phyloP scores from a whole-genome alignment of 2,329 filamentous ascomycete species.

The Xylariaceae sp. region DNA sequence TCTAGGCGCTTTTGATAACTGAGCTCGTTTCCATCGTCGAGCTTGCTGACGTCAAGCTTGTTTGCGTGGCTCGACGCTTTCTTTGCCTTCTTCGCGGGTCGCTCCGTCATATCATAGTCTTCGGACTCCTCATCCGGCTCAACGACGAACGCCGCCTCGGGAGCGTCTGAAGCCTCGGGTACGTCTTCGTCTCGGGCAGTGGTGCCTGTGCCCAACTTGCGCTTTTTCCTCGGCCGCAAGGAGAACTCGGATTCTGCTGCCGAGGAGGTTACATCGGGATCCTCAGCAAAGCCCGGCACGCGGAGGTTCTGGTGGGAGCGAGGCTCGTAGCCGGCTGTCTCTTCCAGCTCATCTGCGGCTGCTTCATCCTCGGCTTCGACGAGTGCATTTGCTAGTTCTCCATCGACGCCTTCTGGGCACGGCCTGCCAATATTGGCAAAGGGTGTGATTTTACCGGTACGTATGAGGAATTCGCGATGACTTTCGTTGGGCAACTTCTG shows the following conservation, averaged over 20 bases:
- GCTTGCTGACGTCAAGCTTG: constrained; percentile 42
- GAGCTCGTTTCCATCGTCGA: constrained; percentile 85
- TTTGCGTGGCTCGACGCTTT: constrained; percentile 29
- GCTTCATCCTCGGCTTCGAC: constrained; percentile 76
- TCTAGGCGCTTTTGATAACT: constrained; percentile 70
- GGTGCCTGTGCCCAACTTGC: constrained; percentile 29
- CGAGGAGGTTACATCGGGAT: constrained; percentile 26
- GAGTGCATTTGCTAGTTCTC: constrained; percentile 68
- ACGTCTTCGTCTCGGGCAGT: constrained; percentile 40
- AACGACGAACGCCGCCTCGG: constrained; percentile 22
- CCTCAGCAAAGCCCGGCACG: constrained; percentile 62
- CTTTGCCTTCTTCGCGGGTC: constrained; percentile 32
- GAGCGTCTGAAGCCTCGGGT: constrained; percentile 23
- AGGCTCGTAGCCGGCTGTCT: constrained; percentile 36
- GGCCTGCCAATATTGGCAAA: constrained; percentile 72
- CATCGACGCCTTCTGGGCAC: constrained; percentile 53
- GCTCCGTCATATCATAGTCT: constrained; percentile 32
- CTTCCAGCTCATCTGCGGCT: constrained; percentile 39
- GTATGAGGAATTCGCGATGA: constrained; percentile 81
- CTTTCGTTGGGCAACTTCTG: constrained; percentile 69
- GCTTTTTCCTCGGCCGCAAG: constrained; percentile 51
- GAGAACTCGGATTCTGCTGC: constrained; percentile 47
- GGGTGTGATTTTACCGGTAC: constrained; percentile 95
- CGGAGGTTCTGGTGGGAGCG: constrained; percentile 66
- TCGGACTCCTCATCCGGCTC: constrained; percentile 31